phyloP scores from a whole-genome alignment of 805 yeast genomes.

The Wickerhamiella nectarea region DNA sequence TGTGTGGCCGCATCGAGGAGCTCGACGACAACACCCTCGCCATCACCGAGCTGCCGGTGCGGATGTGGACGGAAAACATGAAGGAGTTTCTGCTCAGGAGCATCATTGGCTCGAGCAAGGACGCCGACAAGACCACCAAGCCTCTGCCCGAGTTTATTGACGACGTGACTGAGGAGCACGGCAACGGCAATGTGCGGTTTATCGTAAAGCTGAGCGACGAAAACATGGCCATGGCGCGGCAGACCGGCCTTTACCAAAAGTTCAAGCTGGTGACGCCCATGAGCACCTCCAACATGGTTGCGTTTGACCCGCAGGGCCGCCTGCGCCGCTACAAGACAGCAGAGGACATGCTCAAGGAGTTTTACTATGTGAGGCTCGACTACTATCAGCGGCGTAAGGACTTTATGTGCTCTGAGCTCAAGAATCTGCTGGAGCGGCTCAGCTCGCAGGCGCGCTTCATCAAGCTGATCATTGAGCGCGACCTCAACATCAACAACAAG shows the following conservation, averaged over 20 bases:
- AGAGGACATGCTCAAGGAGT: slow-evolving; percentile 69
- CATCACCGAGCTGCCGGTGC: slow-evolving; percentile 84
- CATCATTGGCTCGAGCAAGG: slow-evolving; percentile 26
- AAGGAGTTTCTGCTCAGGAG: slow-evolving; percentile 73
- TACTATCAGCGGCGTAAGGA: slow-evolving; percentile 88
- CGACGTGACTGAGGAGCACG: slow-evolving; percentile 91
- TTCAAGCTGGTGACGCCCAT: slow-evolving; percentile 64
- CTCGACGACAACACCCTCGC: slow-evolving; percentile 67
- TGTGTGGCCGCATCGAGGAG: slow-evolving; percentile 71
- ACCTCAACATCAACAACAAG: slow-evolving; percentile 60
- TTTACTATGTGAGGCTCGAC: slow-evolving; percentile 73
- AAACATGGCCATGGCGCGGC: slow-evolving; percentile 69
- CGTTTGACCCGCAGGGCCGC: slow-evolving; percentile 81
- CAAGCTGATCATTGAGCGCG: slow-evolving; percentile 70
- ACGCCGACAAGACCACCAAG: slow-evolving; percentile 28
- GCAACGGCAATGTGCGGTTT: slow-evolving; percentile 55
- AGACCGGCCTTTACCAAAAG: slow-evolving; percentile 67
- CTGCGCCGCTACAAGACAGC: slow-evolving; percentile 69
- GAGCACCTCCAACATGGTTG: slow-evolving; percentile 79
- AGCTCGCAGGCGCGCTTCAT: slow-evolving; percentile 81
- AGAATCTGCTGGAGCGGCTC: slow-evolving; percentile 61
- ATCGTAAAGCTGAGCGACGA: slow-evolving; percentile 58
- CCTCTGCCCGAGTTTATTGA: slow-evolving; percentile 63
- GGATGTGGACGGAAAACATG: slow-evolving; percentile 82
- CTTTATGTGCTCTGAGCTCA: slow-evolving; percentile 49